A percentile compares a stretch with the other conserved stretches of the same genome.
Evolutionary conservation across 1,139 yeast genomes (phyloP).

Genomic region (Saccharomyces hybrid): DNA sequence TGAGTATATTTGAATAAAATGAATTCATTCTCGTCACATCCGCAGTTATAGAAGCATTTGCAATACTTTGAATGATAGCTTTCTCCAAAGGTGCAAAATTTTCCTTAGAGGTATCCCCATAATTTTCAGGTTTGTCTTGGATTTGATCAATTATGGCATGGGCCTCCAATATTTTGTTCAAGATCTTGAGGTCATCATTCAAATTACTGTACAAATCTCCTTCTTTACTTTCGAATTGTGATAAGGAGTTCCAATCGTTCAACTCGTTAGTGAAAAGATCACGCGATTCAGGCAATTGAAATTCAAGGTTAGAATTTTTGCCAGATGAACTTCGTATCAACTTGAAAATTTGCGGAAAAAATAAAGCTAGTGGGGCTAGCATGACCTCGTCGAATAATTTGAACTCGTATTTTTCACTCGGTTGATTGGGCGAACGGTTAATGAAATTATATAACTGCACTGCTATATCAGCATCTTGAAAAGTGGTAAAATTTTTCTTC

Average conservation of each 20-base stretch:
- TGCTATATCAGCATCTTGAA: constrained; percentile 86
- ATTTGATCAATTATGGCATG: constrained; percentile 20
- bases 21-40: constrained; percentile 45
- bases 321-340: constrained; percentile 19
- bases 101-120: constrained; percentile 14
- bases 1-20: constrained; percentile 69
- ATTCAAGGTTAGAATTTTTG: constrained; percentile 13
- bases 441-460: constrained; percentile 75
- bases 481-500: constrained; percentile 66
- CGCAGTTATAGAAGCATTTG: constrained; percentile 54
- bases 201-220: constrained; percentile 26
- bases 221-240: constrained; percentile 41
- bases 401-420: constrained; percentile 67
- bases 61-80: constrained; percentile 82
- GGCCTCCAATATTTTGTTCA: constrained; percentile 27
- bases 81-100: constrained; percentile 55
- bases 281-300: constrained; percentile 37
- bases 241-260: constrained; percentile 52
- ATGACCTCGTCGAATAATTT: constrained; percentile 92
- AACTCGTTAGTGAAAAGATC: constrained; percentile 61
- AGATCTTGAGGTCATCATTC: constrained; percentile 25
- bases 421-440: constrained; percentile 52
- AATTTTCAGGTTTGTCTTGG: constrained; percentile 10
- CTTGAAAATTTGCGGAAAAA: constrained; percentile 69
- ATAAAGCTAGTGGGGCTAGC: constrained; percentile 82